Conservation (phyloP, 371 early-diverging fungal genomes). For the Thermomucor indicae-seudaticae region DNA sequence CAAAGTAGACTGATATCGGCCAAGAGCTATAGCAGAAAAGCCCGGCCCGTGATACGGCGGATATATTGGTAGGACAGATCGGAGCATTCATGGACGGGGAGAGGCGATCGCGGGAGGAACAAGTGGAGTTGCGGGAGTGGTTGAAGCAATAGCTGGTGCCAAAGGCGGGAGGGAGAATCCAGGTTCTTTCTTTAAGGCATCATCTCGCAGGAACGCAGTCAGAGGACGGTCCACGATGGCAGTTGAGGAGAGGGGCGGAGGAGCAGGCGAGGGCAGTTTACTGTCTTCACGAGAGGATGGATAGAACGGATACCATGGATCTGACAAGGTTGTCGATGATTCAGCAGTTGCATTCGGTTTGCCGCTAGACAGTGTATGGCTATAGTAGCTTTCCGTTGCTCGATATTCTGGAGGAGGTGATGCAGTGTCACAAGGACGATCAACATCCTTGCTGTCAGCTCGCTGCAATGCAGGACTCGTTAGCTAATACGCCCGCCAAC, state of each 20-base stretch:
- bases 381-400: too few relatives aligned
- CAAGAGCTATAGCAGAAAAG: too few relatives aligned
- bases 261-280: slow-evolving; percentile 1
- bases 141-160: not conserved
- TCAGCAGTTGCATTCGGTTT: not conserved
- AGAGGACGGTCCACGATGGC: slow-evolving; percentile 29
- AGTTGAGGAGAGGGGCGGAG: slow-evolving; percentile 3
- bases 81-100: not conserved
- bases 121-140: not conserved
- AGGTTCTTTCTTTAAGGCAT: not conserved
- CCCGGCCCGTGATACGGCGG: too few relatives aligned
- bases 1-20: too few relatives aligned
- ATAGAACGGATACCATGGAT: slow-evolving; percentile 3
- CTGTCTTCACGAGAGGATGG: not conserved
- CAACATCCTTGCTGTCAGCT: not conserved
- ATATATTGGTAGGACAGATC: slow-evolving; percentile 5
- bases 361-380: not conserved
- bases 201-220: slow-evolving; percentile 37
- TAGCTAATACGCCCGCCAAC: not conserved
- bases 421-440: slow-evolving; percentile 2
- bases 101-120: not conserved
- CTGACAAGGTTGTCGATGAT: not conserved
- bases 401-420: not conserved
- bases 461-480: not conserved
- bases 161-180: too few relatives aligned